These are phyloP conservation scores for Oenanthe sinensis DNA, from an alignment of 129 eudicot species.

Conservation along the genomic window DNA sequence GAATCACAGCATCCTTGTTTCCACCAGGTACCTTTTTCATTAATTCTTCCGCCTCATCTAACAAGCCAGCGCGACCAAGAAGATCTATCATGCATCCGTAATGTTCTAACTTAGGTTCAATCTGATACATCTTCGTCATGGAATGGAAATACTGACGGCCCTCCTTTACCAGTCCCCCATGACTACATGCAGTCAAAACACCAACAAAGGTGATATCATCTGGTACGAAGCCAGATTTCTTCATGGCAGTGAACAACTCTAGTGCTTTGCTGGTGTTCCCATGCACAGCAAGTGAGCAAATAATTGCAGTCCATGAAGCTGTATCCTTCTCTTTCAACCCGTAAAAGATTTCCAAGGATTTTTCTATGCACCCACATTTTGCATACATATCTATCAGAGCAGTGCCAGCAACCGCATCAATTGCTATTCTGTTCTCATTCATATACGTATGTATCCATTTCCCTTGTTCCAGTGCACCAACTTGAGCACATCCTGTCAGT, in stretches of 20 bases:
- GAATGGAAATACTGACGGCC: conserved; percentile 24
- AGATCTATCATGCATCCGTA: conserved; percentile 47
- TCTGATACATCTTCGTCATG: conserved; percentile 1
- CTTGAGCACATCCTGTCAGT: conserved; percentile 17
- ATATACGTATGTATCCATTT: conserved; percentile 36
- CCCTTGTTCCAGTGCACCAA: conserved; percentile 23
- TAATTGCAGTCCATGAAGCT: conserved; percentile 39
- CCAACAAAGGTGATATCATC: conserved; percentile 30
- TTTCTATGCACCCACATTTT: conserved; percentile 30
- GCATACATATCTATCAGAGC: conserved; percentile 36
- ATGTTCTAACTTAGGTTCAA: conserved; percentile 12
- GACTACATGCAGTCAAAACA: conserved; percentile 39
- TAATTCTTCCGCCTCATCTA: conserved; percentile 40
- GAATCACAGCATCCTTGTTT: conserved; percentile 27
- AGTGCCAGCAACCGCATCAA: conserved; percentile 19
- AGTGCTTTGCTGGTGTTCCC: conserved; percentile 27
- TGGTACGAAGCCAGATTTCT: conserved; percentile 22
- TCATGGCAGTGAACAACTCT: conserved; percentile 26
- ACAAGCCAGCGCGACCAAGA: conserved; percentile 8
- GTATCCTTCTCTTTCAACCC: conserved; percentile 39
- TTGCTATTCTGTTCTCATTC: conserved; percentile 33
- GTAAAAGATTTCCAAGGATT: conserved; percentile 23
- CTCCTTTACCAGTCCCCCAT: conserved; percentile 27
- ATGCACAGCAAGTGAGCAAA: conserved; percentile 32
- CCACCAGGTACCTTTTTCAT: conserved; percentile 26